Conservation (phyloP, 352 stramenopile species). For the Globisporangium cystogenes region DNA sequence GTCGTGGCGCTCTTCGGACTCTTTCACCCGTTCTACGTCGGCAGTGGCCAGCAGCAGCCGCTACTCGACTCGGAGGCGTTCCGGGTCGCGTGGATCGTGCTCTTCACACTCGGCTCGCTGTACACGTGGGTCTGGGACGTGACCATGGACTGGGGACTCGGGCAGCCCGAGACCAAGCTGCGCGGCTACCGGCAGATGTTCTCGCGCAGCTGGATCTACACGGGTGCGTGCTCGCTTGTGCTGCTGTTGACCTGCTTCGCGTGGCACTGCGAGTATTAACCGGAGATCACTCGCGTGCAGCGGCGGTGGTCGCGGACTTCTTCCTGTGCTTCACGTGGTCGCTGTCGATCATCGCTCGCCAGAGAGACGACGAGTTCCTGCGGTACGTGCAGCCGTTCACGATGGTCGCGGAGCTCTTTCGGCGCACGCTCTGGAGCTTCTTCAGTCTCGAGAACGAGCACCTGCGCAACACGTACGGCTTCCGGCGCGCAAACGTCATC, state of each 20-base stretch:
- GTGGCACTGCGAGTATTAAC: too few relatives aligned
- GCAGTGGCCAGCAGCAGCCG: constrained; percentile 13
- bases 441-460: constrained; percentile 86
- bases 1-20: constrained; percentile 82
- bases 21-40: constrained; percentile 77
- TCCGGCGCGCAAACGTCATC: constrained; percentile 78
- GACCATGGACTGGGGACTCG: constrained; percentile 85
- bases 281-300: too few relatives aligned
- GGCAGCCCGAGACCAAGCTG: constrained; percentile 70
- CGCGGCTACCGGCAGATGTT: constrained; percentile 84
- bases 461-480: constrained; percentile 81
- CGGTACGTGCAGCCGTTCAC: constrained; percentile 83
- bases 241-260: too few relatives aligned
- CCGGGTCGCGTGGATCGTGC: constrained; percentile 63
- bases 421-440: constrained; percentile 85
- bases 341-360: too few relatives aligned
- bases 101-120: constrained; percentile 77
- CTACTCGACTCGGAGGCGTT: constrained; percentile 32
- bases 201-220: constrained; percentile 72
- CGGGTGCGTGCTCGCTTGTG: too few relatives aligned
- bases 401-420: constrained; percentile 82
- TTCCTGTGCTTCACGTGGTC: constrained; percentile 83
- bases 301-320: constrained; percentile 63
- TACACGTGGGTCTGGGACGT: constrained; percentile 85
- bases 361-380: too few relatives aligned